Evolutionary conservation across 768 basidiomycete genomes (phyloP), one percentile per base, ranked within the genome.

Genomic region (Gloeostereum incarnatum): DNA sequence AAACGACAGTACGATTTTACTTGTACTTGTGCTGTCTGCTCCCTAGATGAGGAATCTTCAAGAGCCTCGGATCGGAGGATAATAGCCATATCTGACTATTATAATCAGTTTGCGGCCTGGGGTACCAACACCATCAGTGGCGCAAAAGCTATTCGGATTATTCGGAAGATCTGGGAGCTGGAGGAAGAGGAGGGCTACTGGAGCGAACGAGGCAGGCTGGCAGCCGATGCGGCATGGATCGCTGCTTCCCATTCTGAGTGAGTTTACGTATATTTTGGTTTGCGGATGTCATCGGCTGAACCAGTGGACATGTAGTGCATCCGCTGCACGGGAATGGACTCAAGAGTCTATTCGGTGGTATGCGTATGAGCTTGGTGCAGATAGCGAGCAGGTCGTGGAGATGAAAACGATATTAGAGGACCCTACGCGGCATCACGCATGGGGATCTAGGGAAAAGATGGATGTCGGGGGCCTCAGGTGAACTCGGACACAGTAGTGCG

Each of bases 181-280:
- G 78, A 71, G 22, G 69, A 75, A 24, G 63, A 71, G 45, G 80
- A 82, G 56, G 75, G 74, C 0, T 81, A 82, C 48, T 69, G 65
- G 65, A 79, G 77, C 49, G 79, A 77, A 56, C 61, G 78, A 26
- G 80, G 79, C 7, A 59, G 66, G 45, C 59, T 81, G 3, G 78
- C 79, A 5, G 71, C 73, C 18, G 79, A 81, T 49, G 75, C 71
- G 7, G 63, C 64, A 5, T 70, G 63, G 59, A 67, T 81, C 14
- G 75, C 78, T 6, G 74, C 72, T 10, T 61, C 77, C 4, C 78
- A 81, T 59, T 69, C 66, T 5, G 76, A 81, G 78, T 81, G 51
- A 57, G 78, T 61, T 10, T 13, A 14, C 23, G 13, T 20, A 25
- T 25, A 25, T 30, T 3, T 18, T 13, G 14, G 19, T 18, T 4